Evolutionary conservation across 306 rosid species (phyloP).

Genomic region (Vicia sativa): DNA sequence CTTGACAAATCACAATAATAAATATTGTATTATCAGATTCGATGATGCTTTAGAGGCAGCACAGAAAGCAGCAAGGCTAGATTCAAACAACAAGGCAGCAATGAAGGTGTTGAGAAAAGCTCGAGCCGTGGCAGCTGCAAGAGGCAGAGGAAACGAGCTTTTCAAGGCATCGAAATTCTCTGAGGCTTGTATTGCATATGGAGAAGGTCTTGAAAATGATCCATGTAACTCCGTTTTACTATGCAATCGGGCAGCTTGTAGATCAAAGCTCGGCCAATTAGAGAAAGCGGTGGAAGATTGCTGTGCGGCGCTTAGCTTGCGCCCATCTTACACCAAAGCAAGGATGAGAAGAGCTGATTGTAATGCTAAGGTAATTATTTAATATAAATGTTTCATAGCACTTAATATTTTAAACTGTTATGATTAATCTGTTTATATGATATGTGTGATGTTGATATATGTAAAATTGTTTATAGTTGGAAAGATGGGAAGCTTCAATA

Average conservation of each 20-base stretch:
- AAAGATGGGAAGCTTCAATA: slow-evolving; percentile 74
- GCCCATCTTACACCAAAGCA: slow-evolving; percentile 78
- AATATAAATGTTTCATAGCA: background rate
- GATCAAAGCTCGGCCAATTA: slow-evolving; percentile 65
- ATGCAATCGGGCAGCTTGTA: slow-evolving; percentile 83
- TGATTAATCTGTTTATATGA: background rate
- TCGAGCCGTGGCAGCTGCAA: slow-evolving; percentile 50
- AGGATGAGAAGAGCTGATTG: slow-evolving; percentile 88
- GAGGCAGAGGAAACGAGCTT: slow-evolving; percentile 74
- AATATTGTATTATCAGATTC: slow-evolving; percentile 49
- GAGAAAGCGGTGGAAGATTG: slow-evolving; percentile 80
- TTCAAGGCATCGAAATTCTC: slow-evolving; percentile 70
- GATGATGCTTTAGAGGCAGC: slow-evolving; percentile 76
- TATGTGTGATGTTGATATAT: slow-evolving; percentile 7
- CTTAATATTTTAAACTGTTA: background rate
- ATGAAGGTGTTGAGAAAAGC: slow-evolving; percentile 55
- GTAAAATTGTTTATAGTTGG: slow-evolving; percentile 51
- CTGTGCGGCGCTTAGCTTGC: slow-evolving; percentile 58
- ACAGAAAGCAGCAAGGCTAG: slow-evolving; percentile 60
- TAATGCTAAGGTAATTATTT: slow-evolving; percentile 60
- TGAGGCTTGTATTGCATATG: slow-evolving; percentile 73
- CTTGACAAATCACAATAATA: slow-evolving; percentile 6
- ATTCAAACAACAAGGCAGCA: slow-evolving; percentile 64
- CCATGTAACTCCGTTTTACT: slow-evolving; percentile 67
- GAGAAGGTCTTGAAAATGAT: slow-evolving; percentile 79